Conservation (phyloP, 2,329 filamentous ascomycete genomes). For the Phaeophleospora eucalypticola region DNA sequence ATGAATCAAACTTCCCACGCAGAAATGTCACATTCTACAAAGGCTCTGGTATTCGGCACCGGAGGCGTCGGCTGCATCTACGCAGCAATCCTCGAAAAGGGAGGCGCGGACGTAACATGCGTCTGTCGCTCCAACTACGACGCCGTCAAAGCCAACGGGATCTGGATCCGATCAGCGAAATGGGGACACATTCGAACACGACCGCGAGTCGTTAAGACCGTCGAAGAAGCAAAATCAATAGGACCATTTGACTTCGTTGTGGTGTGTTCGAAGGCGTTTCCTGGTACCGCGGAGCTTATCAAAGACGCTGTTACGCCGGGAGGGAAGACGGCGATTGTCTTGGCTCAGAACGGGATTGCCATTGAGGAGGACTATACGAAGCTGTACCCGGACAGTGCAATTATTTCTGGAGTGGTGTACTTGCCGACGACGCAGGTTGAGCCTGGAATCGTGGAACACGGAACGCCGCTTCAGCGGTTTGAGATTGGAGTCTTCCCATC, state of each 20-base stretch:
- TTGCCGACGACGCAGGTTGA: constrained; percentile 50
- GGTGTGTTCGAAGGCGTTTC: constrained; percentile 46
- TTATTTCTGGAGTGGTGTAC: constrained; percentile 56
- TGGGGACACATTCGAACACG: constrained; percentile 35
- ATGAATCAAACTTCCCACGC: no score
- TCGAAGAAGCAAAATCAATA: constrained; percentile 32
- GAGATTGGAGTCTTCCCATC: constrained; percentile 50
- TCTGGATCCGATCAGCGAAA: constrained; percentile 39
- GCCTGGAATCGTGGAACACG: constrained; percentile 46
- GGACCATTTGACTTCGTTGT: constrained; percentile 47
- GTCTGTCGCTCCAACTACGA: constrained; percentile 44
- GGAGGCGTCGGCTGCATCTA: constrained; percentile 42
- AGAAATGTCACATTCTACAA: constrained; percentile 15
- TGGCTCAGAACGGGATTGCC: constrained; percentile 60
- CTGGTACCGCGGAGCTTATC: constrained; percentile 37
- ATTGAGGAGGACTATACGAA: constrained; percentile 54
- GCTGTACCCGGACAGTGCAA: constrained; percentile 46
- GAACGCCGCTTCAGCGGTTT: constrained; percentile 44
- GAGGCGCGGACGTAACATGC: constrained; percentile 35
- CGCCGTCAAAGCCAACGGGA: constrained; percentile 37
- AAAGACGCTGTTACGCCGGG: constrained; percentile 37
- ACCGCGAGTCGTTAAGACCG: constrained; percentile 33
- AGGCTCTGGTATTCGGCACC: constrained; percentile 38
- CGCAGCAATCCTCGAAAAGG: constrained; percentile 38
- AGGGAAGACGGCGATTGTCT: constrained; percentile 52